Percentiles rank a stretch among this genome's conserved stretches.
Evolutionary conservation across 192 early-diverging fungal species (phyloP).

Genomic region (Entrophospora sp.): DNA sequence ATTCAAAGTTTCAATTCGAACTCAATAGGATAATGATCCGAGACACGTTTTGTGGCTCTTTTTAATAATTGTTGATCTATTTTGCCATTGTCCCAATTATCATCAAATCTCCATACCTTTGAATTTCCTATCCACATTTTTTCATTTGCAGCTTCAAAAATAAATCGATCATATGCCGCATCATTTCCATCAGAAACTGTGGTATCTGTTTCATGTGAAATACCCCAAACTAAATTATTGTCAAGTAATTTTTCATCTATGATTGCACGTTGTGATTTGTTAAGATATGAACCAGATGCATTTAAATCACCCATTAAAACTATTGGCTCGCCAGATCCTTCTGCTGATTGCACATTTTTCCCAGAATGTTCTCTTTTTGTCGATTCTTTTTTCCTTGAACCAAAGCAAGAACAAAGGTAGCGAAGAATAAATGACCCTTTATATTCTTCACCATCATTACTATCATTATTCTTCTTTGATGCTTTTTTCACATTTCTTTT

Average conservation of each 20-base stretch:
- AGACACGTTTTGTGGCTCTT: constrained; percentile 7
- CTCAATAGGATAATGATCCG: constrained; percentile 21
- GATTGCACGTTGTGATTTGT: constrained; percentile 7
- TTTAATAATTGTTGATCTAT: neutral
- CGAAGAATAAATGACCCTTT: neutral
- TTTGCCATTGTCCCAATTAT: neutral
- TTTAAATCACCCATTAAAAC: constrained; percentile 21
- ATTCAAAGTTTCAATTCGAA: constrained; percentile 18
- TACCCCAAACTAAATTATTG: constrained; percentile 8
- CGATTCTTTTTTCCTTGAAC: neutral
- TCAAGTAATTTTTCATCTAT: neutral
- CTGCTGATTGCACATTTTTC: neutral
- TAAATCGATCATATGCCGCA: constrained; percentile 19
- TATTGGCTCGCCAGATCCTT: neutral
- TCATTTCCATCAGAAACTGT: constrained; percentile 6
- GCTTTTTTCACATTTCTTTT: neutral
- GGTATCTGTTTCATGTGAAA: constrained; percentile 6
- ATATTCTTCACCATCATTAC: neutral
- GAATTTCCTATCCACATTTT: constrained; percentile 7
- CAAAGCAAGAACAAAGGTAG: constrained; percentile 1
- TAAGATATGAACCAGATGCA: constrained; percentile 19
- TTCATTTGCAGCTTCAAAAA: constrained; percentile 10
- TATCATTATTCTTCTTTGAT: neutral
- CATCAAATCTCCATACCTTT: constrained; percentile 17
- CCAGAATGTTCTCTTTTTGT: neutral